Evolutionary conservation across 441 rosid genomes (phyloP).

Genomic region (Biscutella laevigata): DNA sequence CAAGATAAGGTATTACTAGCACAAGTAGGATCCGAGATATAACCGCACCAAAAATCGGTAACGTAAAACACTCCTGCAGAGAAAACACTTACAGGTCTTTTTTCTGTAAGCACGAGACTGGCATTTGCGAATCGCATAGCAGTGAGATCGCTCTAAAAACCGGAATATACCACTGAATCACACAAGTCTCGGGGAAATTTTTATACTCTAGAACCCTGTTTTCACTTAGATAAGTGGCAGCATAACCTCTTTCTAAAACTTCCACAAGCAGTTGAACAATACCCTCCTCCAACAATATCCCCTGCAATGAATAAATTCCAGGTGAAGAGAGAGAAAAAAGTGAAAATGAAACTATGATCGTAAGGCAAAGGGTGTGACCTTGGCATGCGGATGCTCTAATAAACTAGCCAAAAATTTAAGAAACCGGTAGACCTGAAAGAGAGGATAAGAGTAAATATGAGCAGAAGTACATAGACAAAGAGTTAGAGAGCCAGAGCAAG

Average conservation of each 20-base stretch:
- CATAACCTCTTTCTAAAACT: slow-evolving; percentile 64
- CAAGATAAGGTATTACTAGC: slow-evolving; percentile 6
- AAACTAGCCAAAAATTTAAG: slow-evolving; percentile 70
- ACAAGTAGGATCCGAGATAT: slow-evolving; percentile 3
- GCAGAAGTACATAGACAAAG: slow-evolving; percentile 8
- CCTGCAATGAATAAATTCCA: slow-evolving; percentile 38
- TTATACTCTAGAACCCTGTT: slow-evolving; percentile 37
- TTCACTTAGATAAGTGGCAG: slow-evolving; percentile 45
- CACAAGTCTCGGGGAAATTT: slow-evolving; percentile 36
- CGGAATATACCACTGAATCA: slow-evolving; percentile 66
- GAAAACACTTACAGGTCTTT: slow-evolving; percentile 52
- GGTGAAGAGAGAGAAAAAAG: not conserved
- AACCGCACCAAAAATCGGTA: slow-evolving; percentile 3
- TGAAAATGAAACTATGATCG: not conserved
- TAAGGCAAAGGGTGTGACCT: slow-evolving; percentile 38
- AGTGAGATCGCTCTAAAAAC: slow-evolving; percentile 64
- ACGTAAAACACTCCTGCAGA: not conserved
- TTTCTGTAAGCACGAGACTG: slow-evolving; percentile 31
- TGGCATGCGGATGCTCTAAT: slow-evolving; percentile 80
- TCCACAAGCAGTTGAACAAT: slow-evolving; percentile 43
- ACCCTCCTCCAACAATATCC: slow-evolving; percentile 57
- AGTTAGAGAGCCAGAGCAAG: slow-evolving; percentile 18
- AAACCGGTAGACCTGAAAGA: slow-evolving; percentile 59
- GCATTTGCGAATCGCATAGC: slow-evolving; percentile 42
- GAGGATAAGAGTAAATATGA: slow-evolving; percentile 14